phyloP scores from a whole-genome alignment of 2,329 filamentous ascomycete genomes.

The Lachnellula suecica region DNA sequence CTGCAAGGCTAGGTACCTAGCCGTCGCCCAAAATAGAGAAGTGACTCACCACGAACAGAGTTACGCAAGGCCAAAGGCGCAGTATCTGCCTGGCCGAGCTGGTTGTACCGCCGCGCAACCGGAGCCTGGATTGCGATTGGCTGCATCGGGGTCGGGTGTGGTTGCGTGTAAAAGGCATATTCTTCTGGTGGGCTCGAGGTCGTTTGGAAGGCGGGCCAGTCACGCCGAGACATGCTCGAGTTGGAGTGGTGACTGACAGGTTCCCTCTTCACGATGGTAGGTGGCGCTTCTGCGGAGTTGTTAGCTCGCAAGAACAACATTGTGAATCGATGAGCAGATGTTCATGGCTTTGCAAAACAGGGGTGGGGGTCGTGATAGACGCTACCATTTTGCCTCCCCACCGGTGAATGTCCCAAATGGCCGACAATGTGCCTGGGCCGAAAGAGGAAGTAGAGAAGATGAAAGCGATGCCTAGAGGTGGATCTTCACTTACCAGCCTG shows the following conservation, averaged over 20 bases:
- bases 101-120: conserved; percentile 1
- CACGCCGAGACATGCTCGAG: conserved; percentile 1
- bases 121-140: conserved; percentile 7
- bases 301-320: background rate
- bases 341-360: too few relatives aligned
- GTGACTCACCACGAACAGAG: conserved; percentile 20
- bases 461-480: too few relatives aligned
- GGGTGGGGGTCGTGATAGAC: too few relatives aligned
- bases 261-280: conserved; percentile 13
- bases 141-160: conserved; percentile 4
- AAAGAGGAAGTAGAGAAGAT: too few relatives aligned
- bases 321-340: too few relatives aligned
- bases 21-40: conserved; percentile 1
- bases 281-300: conserved; percentile 5
- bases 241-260: conserved; percentile 3
- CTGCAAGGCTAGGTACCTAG: conserved; percentile 3
- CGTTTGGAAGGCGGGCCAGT: conserved; percentile 4
- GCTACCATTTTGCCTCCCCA: too few relatives aligned
- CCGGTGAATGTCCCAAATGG: background rate
- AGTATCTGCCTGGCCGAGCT: conserved; percentile 17
- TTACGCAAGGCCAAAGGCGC: conserved; percentile 10
- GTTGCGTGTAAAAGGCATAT: conserved; percentile 5
- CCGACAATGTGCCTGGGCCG: too few relatives aligned
- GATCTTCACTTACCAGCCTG: conserved; percentile 1
- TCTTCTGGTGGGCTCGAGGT: conserved; percentile 3